A percentile compares a stretch with the other conserved stretches of the same genome.
Evolutionary conservation across 2,329 filamentous ascomycete species (phyloP).

Genomic region (Talaromyces pinophilus): DNA sequence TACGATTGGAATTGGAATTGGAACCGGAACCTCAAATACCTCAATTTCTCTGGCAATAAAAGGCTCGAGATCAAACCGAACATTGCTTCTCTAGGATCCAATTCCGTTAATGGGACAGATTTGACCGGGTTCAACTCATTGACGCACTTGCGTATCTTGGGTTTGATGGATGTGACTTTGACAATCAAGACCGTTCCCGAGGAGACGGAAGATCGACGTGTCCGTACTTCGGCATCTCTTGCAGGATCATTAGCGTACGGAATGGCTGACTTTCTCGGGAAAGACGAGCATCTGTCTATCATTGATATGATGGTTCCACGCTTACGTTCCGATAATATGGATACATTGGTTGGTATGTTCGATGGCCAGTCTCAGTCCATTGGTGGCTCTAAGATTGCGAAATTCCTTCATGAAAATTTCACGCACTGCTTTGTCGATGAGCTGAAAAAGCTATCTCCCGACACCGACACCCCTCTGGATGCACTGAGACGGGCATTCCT

Average conservation of each 20-base stretch:
- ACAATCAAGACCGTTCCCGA: conserved; percentile 92
- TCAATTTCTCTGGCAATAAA: conserved; percentile 97
- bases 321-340: conserved; percentile 84
- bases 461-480: conserved; percentile 76
- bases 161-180: conserved; percentile 96
- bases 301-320: conserved; percentile 93
- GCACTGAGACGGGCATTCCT: conserved; percentile 85
- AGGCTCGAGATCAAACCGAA: conserved; percentile 82
- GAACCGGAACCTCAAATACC: conserved; percentile 90
- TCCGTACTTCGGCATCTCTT: conserved; percentile 92
- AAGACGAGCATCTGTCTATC: conserved; percentile 90
- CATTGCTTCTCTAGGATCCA: conserved; percentile 57
- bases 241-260: conserved; percentile 91
- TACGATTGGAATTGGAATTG: conserved; percentile 99
- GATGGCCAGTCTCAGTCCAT: conserved; percentile 88
- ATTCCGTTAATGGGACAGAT: conserved; percentile 61
- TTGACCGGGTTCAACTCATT: conserved; percentile 90
- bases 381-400: conserved; percentile 92
- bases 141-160: conserved; percentile 79
- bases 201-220: conserved; percentile 89
- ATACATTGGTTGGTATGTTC: conserved; percentile 91
- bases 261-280: conserved; percentile 94
- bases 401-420: conserved; percentile 95
- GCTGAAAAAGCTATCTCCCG: conserved; percentile 68
- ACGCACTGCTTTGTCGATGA: conserved; percentile 80